Evolutionary conservation across 1,284 basidiomycete species (phyloP), one percentile per base, ranked within the genome.

Genomic region (Sporisorium sorghi): DNA sequence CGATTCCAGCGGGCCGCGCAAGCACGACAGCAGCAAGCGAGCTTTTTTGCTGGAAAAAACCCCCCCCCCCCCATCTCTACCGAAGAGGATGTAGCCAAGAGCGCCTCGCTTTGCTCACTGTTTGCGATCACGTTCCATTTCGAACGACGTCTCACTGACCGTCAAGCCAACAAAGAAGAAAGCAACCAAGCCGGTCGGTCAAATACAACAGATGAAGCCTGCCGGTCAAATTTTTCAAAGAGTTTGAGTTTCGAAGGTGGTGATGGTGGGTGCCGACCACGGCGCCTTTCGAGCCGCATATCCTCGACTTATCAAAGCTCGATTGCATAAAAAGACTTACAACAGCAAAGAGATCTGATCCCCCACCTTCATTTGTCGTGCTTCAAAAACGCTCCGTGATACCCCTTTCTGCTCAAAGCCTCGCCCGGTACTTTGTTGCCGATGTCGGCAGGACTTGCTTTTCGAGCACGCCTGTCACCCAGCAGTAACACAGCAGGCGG

Each of bases 1-100:
- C 54, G 54, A 56, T 56, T 44, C 44, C 43, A 48, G 35, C 54
- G 35, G 54, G 24, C 33, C 15, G 43, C n/a, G 28, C 33, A 8
- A 43, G 40, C 17, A 17, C 35, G 35, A 40, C 37, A 40, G 14
- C 37, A 33, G 12, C 12, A 17, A 37, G 35, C 14, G 10, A 37
- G 33, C 12, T 35, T 35, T 12, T 14, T n/a, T n/a, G n/a, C n/a
- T n/a, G n/a, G n/a, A n/a, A n/a, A n/a, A n/a, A n/a, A n/a, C n/a
- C n/a, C n/a, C n/a, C n/a, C n/a, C n/a, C n/a, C n/a, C n/a, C n/a
- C n/a, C n/a, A n/a, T n/a, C n/a, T n/a, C n/a, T n/a, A n/a, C n/a
- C n/a, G n/a, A n/a, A n/a, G n/a, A n/a, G n/a, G n/a, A n/a, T n/a
- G n/a, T n/a, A n/a, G n/a, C n/a, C n/a, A n/a, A n/a, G n/a, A n/a